These are phyloP conservation scores for Pseudotsuga menziesii DNA, from an alignment of 75 land plant species.

Conservation along the genomic window DNA sequence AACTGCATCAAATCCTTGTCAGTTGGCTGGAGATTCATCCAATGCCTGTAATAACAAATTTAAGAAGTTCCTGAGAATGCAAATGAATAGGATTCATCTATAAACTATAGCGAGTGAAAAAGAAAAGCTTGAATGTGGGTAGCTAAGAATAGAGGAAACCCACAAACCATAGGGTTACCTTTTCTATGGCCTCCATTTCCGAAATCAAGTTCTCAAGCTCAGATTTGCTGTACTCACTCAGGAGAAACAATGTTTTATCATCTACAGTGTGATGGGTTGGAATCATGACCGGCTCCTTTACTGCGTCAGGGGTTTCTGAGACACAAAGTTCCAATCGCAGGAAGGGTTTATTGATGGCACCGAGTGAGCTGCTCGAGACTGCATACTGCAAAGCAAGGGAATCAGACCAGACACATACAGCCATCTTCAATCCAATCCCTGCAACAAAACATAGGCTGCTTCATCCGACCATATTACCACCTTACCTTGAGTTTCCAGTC, in stretches of 20 bases:
- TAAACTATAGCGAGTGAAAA: not conserved
- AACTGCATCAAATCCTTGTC: not conserved
- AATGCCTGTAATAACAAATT: constrained; percentile 7
- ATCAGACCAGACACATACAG: not conserved
- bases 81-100: not conserved
- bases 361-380: not conserved
- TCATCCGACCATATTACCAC: too few species aligned
- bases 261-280: not conserved
- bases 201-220: constrained; percentile 1
- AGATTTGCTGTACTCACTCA: constrained; percentile 1
- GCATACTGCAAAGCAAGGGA: not conserved
- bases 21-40: not conserved
- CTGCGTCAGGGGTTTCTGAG: not conserved
- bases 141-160: not conserved
- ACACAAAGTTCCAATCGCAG: constrained; percentile 2
- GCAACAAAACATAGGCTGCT: too few species aligned
- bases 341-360: not conserved
- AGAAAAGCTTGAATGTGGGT: not conserved
- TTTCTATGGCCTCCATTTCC: constrained; percentile 4
- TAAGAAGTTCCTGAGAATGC: not conserved
- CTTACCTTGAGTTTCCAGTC: constrained; percentile 4
- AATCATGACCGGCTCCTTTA: not conserved
- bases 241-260: not conserved
- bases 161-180: not conserved
- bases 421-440: too few species aligned